A percentile compares a stretch with the other conserved stretches of the same genome.
Evolutionary conservation across 768 basidiomycete species (phyloP).

Genomic region (Mycena pura): DNA sequence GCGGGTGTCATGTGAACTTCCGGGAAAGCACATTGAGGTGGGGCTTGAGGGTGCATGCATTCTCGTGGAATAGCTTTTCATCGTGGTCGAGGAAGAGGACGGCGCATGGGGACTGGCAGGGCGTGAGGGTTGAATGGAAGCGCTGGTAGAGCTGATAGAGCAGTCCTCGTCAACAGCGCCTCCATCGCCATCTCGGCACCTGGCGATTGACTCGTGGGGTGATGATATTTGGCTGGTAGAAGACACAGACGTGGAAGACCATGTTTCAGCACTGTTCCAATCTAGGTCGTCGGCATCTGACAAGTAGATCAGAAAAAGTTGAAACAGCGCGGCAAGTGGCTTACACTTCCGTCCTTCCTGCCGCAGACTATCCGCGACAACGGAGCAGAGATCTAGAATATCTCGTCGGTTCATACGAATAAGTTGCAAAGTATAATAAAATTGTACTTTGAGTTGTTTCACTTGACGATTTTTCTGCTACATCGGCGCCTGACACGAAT

Average conservation of each 20-base stretch:
- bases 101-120: background rate
- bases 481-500: constrained; percentile 6
- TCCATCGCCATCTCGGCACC: constrained; percentile 10
- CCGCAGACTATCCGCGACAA: background rate
- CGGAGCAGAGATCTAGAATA: constrained; percentile 1
- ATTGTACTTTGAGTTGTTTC: no score
- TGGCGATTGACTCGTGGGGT: background rate
- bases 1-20: background rate
- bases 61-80: background rate
- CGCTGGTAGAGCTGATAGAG: constrained; percentile 6
- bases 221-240: background rate
- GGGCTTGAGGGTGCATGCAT: background rate
- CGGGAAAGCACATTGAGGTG: background rate
- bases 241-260: background rate
- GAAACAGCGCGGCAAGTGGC: background rate
- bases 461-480: no score
- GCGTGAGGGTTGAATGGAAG: constrained; percentile 9
- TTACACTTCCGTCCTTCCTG: no score
- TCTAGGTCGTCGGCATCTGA: background rate
- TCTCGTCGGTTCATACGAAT: background rate
- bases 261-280: background rate
- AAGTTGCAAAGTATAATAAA: background rate
- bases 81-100: background rate
- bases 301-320: background rate
- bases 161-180: background rate